phyloP scores from a whole-genome alignment of 257 asterid genomes.

The Solanum lignicaule region DNA sequence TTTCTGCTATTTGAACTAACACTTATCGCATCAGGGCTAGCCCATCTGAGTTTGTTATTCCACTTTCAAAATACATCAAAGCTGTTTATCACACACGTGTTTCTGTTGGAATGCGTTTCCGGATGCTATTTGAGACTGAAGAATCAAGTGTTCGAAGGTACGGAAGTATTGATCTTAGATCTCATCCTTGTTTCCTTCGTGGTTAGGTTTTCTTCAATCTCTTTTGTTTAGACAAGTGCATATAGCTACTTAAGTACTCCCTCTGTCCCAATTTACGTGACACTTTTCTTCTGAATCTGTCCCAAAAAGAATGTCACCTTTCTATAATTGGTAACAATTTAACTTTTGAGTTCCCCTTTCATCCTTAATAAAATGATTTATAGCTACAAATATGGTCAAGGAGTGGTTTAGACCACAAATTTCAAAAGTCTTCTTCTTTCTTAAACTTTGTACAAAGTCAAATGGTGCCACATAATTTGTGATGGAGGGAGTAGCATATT shows the following conservation, averaged over 20 bases:
- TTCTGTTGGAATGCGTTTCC: slow-evolving; percentile 95
- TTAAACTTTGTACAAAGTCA: not conserved
- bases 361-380: not conserved
- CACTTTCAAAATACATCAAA: slow-evolving; percentile 80
- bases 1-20: slow-evolving; percentile 2
- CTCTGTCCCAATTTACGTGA: not conserved
- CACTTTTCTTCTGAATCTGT: not conserved
- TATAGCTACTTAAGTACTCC: not conserved
- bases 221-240: not conserved
- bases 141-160: slow-evolving; percentile 99
- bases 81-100: slow-evolving; percentile 94
- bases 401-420: not conserved
- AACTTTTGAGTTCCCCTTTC: not conserved
- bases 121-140: slow-evolving; percentile 97
- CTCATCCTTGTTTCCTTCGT: not conserved
- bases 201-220: not conserved
- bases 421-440: not conserved
- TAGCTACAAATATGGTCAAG: not conserved
- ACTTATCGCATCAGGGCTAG: slow-evolving; percentile 63
- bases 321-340: not conserved
- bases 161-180: not conserved
- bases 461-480: not conserved
- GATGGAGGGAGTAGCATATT: not conserved
- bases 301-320: not conserved
- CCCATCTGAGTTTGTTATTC: slow-evolving; percentile 89